phyloP scores from a whole-genome alignment of 129 eudicot species.

The Flaveria robusta region DNA sequence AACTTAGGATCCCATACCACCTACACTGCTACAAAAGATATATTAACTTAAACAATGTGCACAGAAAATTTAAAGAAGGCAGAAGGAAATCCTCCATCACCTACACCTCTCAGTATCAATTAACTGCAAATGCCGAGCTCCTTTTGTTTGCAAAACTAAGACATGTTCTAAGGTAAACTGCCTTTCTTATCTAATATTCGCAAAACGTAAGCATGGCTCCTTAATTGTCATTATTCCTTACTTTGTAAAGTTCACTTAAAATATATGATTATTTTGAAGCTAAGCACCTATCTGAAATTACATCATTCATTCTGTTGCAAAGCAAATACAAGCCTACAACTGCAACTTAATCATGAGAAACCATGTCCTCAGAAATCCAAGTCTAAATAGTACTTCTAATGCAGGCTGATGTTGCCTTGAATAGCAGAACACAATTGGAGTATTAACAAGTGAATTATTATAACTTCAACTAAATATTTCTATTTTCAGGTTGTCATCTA shows the following conservation, averaged over 20 bases:
- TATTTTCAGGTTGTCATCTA: not conserved
- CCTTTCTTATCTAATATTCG: not conserved
- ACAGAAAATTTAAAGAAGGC: not conserved
- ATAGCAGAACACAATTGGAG: not conserved
- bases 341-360: not conserved
- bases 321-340: not conserved
- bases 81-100: not conserved
- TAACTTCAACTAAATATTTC: not conserved
- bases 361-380: not conserved
- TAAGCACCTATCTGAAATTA: not conserved
- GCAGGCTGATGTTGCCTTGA: not conserved
- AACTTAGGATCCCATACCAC: not conserved
- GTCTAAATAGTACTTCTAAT: not conserved
- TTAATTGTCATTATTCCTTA: not conserved
- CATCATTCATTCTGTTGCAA: not conserved
- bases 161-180: not conserved
- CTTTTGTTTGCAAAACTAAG: not conserved
- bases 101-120: slow-evolving; percentile 3
- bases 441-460: not conserved
- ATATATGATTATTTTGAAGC: not conserved
- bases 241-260: not conserved
- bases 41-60: not conserved
- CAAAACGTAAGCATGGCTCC: not conserved
- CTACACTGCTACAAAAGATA: not conserved
- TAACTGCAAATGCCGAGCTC: not conserved